A percentile compares a stretch with the other conserved stretches of the same genome.
These are phyloP conservation scores for Pestalotiopsis sp. DNA, from an alignment of 2,329 filamentous ascomycete genomes.

Conservation along the genomic window DNA sequence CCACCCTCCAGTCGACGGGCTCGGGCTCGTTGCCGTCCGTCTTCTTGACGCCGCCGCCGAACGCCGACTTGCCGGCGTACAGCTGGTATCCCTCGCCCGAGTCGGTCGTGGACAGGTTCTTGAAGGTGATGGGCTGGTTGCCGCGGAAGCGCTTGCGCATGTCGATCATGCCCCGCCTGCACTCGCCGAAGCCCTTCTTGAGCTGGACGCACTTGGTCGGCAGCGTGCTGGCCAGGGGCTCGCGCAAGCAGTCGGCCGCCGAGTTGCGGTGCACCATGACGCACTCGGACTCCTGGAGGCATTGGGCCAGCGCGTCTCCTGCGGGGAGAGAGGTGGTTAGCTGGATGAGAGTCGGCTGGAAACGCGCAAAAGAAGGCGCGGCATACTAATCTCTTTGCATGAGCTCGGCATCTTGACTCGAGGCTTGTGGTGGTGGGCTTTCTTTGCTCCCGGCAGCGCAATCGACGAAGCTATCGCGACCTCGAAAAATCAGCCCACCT, in stretches of 20 bases:
- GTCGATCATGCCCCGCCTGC: conserved; percentile 94
- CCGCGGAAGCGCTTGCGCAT: conserved; percentile 98
- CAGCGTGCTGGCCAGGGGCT: conserved; percentile 78
- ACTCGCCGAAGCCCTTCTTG: conserved; percentile 90
- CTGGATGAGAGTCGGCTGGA: background rate
- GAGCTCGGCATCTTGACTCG: conserved; percentile 78
- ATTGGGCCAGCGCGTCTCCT: conserved; percentile 92
- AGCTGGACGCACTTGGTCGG: conserved; percentile 90
- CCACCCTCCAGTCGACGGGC: conserved; percentile 63
- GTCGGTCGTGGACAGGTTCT: conserved; percentile 62
- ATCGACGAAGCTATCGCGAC: conserved; percentile 1
- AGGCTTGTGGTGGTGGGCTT: background rate
- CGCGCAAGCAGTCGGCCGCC: conserved; percentile 84
- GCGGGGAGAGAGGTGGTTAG: conserved; percentile 12
- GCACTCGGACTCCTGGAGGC: conserved; percentile 95
- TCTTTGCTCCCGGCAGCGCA: background rate
- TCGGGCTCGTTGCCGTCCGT: conserved; percentile 68
- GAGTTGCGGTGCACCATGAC: conserved; percentile 89
- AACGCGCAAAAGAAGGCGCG: conserved; percentile 2
- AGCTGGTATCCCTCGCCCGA: conserved; percentile 66
- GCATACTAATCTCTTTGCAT: conserved; percentile 93
- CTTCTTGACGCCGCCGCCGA: conserved; percentile 62
- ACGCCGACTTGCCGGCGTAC: conserved; percentile 77
- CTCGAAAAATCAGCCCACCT: conserved; percentile 6
- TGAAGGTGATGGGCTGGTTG: conserved; percentile 79